Evolutionary conservation across 2,329 filamentous ascomycete species (phyloP).

Genomic region (Verticillium dahliae): DNA sequence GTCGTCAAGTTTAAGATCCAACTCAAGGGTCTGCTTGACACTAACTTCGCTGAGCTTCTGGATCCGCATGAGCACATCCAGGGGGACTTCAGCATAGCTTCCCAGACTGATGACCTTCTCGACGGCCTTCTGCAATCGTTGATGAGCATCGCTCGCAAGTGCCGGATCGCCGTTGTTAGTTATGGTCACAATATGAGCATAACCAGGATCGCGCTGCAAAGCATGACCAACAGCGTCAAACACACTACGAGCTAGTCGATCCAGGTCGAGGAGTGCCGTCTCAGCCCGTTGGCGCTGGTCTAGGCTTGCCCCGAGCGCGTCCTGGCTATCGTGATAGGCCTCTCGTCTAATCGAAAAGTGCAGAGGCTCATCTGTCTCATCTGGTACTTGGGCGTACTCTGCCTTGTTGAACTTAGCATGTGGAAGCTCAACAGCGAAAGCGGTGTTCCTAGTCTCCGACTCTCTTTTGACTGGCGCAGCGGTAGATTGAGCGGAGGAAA

Average conservation of each 20-base stretch:
- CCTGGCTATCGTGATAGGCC: constrained; percentile 31
- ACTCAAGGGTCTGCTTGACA: constrained; percentile 58
- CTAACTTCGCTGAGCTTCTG: constrained; percentile 75
- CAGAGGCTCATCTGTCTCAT: constrained; percentile 37
- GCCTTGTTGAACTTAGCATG: constrained; percentile 38
- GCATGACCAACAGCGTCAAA: constrained; percentile 70
- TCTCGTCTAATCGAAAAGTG: constrained; percentile 42
- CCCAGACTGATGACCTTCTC: constrained; percentile 64
- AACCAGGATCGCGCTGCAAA: constrained; percentile 48
- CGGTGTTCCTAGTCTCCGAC: background rate
- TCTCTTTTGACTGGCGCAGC: background rate
- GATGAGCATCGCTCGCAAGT: constrained; percentile 61
- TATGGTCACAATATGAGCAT: constrained; percentile 46
- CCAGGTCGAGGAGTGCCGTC: constrained; percentile 63
- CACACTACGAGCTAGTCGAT: constrained; percentile 62
- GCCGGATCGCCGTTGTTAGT: constrained; percentile 56
- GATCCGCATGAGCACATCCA: constrained; percentile 67
- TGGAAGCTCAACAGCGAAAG: constrained; percentile 43
- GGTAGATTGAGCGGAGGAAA: background rate
- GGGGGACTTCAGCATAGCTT: constrained; percentile 63
- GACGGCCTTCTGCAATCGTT: constrained; percentile 66
- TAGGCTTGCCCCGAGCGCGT: constrained; percentile 53
- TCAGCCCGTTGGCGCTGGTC: constrained; percentile 81
- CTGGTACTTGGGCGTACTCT: constrained; percentile 44
- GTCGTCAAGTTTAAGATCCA: constrained; percentile 64